Evolutionary conservation across 176 grass and related monocot genomes (phyloP), one percentile per base, ranked within the genome.

Genomic region (Carex scoparia): DNA sequence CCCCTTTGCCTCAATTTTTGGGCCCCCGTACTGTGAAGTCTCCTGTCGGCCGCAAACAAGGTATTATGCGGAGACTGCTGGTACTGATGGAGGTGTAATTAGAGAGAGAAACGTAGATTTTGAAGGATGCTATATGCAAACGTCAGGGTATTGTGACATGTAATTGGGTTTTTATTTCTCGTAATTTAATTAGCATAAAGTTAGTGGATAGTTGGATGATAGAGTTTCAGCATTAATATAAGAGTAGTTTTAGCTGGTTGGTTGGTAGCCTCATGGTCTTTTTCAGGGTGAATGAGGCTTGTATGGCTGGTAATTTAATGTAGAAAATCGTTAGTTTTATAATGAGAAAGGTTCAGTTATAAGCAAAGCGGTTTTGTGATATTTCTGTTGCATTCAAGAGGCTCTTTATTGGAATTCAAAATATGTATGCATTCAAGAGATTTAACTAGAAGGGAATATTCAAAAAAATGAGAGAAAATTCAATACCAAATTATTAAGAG

Each of bases 61-160:
- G 75, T 95, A 91, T 85, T 95, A 89, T 44, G 69, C 48, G 7
- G 96, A 99, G 78, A 90, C 84, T 86, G 87, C 82, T 49, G 83
- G 79, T 38, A 84, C 83, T 5, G 69, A 87, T 53, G 93, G 92
- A 86, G 89, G 83, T 93, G 91, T 90, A 98, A 89, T 93, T 93
- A 98, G 83, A 88, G 93, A 88, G 86, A 94, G 93, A 82, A 84
- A 88, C 86, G 77, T 91, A 79, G 94, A 92, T 79, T 81, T 87
- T 79, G 87, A 91, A 92, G 89, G 89, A 76, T 90, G 87, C 92
- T 91, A 88, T 91, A 92, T 97, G 76, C 92, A 89, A 90, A 92
- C 90, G 88, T 92, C 92, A 89, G 92, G 90, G 67, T 94, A 92
- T 89, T 97, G 92, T 85, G 87, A 91, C 53, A 89, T 94, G 92